phyloP scores from a whole-genome alignment of 306 rosid genomes.

The Begonia fuchsioides region DNA sequence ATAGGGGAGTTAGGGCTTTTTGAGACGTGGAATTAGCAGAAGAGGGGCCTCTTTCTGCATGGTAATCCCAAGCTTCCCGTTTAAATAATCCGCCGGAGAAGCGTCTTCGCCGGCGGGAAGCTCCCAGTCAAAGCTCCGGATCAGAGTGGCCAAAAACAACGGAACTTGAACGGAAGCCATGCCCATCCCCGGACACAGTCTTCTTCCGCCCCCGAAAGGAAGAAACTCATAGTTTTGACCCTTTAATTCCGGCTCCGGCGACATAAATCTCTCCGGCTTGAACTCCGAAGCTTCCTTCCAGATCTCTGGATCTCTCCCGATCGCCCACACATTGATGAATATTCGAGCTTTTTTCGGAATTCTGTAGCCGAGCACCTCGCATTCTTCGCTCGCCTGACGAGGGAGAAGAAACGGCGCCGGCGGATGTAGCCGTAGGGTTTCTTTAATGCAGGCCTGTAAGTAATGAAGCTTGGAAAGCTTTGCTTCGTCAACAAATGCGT shows the following conservation, averaged over 20 bases:
- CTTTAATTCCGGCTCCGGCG: conserved; percentile 10
- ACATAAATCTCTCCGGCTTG: conserved; percentile 13
- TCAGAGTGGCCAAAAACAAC: conserved; percentile 8
- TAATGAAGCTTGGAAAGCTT: conserved; percentile 5
- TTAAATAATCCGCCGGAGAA: conserved; percentile 3
- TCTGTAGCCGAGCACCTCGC: conserved; percentile 10
- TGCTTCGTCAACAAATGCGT: conserved; percentile 6
- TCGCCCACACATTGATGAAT: conserved; percentile 15
- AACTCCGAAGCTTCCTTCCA: conserved; percentile 13
- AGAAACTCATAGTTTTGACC: conserved; percentile 16
- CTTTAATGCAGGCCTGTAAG: conserved; percentile 15
- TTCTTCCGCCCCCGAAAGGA: conserved; percentile 19
- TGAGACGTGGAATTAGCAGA: conserved; percentile 4
- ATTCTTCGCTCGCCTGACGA: conserved; percentile 5
- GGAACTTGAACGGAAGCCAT: conserved; percentile 9
- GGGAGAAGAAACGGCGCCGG: conserved; percentile 18
- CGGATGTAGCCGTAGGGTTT: conserved; percentile 20
- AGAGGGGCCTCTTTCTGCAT: conserved; percentile 12
- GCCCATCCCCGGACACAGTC: conserved; percentile 20
- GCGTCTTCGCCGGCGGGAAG: conserved; percentile 13
- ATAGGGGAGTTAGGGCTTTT: neutral
- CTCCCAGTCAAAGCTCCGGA: conserved; percentile 16
- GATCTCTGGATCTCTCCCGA: conserved; percentile 4
- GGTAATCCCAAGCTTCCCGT: conserved; percentile 6
- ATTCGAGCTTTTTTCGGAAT: conserved; percentile 14